Evolutionary conservation across 2,329 filamentous ascomycete genomes (phyloP).

Genomic region (Cercospora canescens): DNA sequence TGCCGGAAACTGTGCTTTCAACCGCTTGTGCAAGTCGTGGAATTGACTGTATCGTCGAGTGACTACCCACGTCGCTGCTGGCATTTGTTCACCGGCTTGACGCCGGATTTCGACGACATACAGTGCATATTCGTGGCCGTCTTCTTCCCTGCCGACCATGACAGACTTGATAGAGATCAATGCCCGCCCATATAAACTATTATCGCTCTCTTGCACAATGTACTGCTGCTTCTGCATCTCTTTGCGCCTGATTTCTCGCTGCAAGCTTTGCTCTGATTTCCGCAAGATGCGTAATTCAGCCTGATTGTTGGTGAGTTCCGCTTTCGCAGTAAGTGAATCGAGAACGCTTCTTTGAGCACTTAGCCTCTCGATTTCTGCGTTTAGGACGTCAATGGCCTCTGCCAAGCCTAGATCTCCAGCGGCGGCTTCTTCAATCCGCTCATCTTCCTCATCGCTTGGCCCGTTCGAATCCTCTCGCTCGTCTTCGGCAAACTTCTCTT

Average conservation of each 20-base stretch:
- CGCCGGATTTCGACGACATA: conserved; percentile 91
- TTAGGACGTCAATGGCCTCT: conserved; percentile 87
- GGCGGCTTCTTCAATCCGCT: conserved; percentile 89
- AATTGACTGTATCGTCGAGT: conserved; percentile 96
- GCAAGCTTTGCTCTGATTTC: conserved; percentile 91
- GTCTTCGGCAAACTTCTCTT: conserved; percentile 80
- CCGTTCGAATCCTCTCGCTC: conserved; percentile 73
- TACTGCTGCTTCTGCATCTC: conserved; percentile 97
- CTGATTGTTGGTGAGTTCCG: conserved; percentile 94
- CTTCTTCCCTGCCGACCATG: conserved; percentile 86
- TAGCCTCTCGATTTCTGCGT: conserved; percentile 85
- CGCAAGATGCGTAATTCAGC: conserved; percentile 87
- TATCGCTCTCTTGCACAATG: conserved; percentile 95
- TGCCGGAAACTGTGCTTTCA: conserved; percentile 81
- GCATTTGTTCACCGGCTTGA: conserved; percentile 91
- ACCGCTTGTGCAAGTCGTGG: conserved; percentile 86
- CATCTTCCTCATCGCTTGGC: conserved; percentile 63
- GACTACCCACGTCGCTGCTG: conserved; percentile 90
- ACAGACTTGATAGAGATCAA: conserved; percentile 88
- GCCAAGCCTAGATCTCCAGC: conserved; percentile 91
- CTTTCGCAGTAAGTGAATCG: conserved; percentile 87
- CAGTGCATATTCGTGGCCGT: conserved; percentile 89
- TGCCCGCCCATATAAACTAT: conserved; percentile 90
- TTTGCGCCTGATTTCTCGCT: conserved; percentile 88
- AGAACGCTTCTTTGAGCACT: conserved; percentile 86